Percentiles rank a stretch among this genome's conserved stretches.
These are phyloP conservation scores for Plasmodium sp. DNA, from an alignment of 169 alveolate species.

Conservation along the genomic window DNA sequence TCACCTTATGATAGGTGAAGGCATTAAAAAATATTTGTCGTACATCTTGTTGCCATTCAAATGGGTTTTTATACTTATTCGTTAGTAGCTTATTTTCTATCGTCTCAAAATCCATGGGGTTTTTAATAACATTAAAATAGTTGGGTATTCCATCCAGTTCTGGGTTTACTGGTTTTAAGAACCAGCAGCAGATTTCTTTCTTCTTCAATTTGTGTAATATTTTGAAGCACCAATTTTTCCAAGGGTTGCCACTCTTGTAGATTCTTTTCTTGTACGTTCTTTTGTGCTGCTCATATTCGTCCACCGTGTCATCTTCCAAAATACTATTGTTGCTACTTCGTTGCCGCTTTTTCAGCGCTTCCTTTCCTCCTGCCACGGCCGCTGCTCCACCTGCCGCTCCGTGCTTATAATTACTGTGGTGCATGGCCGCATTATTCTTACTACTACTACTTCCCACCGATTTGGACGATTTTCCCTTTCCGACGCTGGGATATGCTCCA, in stretches of 20 bases:
- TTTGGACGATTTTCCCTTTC: slow-evolving; percentile 39
- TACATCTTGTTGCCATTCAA: slow-evolving; percentile 92
- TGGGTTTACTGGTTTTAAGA: slow-evolving; percentile 93
- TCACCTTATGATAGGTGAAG: slow-evolving; percentile 76
- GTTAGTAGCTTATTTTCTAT: slow-evolving; percentile 81
- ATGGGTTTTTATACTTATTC: slow-evolving; percentile 89
- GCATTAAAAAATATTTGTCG: slow-evolving; percentile 92
- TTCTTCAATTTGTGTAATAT: slow-evolving; percentile 81
- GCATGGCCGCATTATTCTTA: background rate
- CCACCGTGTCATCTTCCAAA: slow-evolving; percentile 38
- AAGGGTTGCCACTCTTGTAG: slow-evolving; percentile 66
- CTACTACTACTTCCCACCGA: background rate
- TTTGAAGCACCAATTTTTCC: slow-evolving; percentile 76
- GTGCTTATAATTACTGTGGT: background rate
- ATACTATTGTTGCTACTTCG: slow-evolving; percentile 29
- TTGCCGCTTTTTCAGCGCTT: slow-evolving; percentile 13
- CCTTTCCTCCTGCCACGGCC: slow-evolving; percentile 16
- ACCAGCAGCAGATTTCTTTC: slow-evolving; percentile 83
- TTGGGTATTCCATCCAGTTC: slow-evolving; percentile 91
- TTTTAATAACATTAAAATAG: slow-evolving; percentile 81
- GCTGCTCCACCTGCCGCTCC: background rate
- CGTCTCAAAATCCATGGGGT: slow-evolving; percentile 87
- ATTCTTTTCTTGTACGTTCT: slow-evolving; percentile 66
- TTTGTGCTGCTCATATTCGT: slow-evolving; percentile 69
- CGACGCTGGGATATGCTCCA: slow-evolving; percentile 8